These are phyloP conservation scores for Scenedesmus sp. DNA, from an alignment of 163 green algal genomes.

Conservation along the genomic window DNA sequence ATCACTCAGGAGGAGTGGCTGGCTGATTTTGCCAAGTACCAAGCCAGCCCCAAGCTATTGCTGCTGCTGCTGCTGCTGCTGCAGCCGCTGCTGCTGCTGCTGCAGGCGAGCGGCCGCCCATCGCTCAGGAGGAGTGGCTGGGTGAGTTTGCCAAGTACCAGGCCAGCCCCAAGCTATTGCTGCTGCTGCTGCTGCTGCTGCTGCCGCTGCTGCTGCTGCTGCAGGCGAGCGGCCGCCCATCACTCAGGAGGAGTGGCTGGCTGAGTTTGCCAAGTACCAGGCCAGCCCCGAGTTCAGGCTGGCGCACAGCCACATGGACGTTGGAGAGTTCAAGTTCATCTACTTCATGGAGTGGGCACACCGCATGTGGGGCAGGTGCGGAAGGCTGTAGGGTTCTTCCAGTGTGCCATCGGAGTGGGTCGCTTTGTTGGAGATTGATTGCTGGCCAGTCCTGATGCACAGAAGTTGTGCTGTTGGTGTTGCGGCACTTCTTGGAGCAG, in stretches of 20 bases:
- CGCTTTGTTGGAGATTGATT: too few relatives aligned
- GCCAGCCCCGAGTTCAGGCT: constrained; percentile 87
- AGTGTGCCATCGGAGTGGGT: too few relatives aligned
- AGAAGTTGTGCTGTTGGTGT: too few relatives aligned
- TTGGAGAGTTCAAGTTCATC: constrained; percentile 99
- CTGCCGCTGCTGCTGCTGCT: not conserved
- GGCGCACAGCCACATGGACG: constrained; percentile 87
- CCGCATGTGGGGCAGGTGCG: constrained; percentile 94
- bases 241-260: constrained; percentile 82
- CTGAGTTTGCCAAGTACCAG: constrained; percentile 96
- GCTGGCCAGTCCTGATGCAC: too few relatives aligned
- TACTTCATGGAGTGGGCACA: constrained; percentile 92
- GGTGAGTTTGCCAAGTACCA: constrained; percentile 95
- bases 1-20: constrained; percentile 80
- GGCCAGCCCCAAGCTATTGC: constrained; percentile 70
- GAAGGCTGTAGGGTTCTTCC: not conserved
- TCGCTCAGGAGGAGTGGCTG: constrained; percentile 80
- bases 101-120: constrained; percentile 69
- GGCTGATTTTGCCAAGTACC: constrained; percentile 95
- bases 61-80: not conserved
- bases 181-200: not conserved
- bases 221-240: constrained; percentile 72
- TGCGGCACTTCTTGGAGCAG: too few relatives aligned
- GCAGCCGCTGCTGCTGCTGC: not conserved
- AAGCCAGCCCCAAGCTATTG: constrained; percentile 73